These are phyloP conservation scores for Cercophora scortea DNA, from an alignment of 495 filamentous ascomycete species.

Conservation along the genomic window DNA sequence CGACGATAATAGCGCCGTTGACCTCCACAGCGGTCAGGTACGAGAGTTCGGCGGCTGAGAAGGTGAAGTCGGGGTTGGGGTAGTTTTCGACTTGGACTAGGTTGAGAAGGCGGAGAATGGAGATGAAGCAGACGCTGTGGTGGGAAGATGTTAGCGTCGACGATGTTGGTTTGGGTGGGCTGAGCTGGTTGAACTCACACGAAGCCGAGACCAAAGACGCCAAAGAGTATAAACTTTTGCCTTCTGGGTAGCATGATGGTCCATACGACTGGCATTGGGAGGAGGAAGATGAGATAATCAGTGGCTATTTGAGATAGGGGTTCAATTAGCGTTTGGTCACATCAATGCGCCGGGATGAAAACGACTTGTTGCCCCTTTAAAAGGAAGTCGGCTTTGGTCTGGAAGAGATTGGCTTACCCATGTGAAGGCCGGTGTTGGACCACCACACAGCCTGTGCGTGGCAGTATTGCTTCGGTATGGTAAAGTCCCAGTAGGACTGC, in stretches of 20 bases:
- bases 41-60: constrained; percentile 14
- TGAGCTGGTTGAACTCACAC: constrained; percentile 9
- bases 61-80: constrained; percentile 19
- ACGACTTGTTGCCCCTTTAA: neutral
- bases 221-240: constrained; percentile 26
- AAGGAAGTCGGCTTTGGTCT: neutral
- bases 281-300: constrained; percentile 28
- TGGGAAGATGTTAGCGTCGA: neutral
- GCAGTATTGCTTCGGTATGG: constrained; percentile 13
- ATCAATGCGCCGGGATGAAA: too few species aligned
- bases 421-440: constrained; percentile 27
- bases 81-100: constrained; percentile 15
- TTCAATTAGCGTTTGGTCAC: too few species aligned
- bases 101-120: constrained; percentile 22
- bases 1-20: constrained; percentile 35
- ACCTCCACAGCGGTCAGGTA: constrained; percentile 41
- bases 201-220: constrained; percentile 27
- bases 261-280: constrained; percentile 33
- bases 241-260: constrained; percentile 21
- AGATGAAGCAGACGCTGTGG: constrained; percentile 23
- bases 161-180: neutral
- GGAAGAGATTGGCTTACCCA: constrained; percentile 9
- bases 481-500: constrained; percentile 22
- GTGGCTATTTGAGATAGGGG: constrained; percentile 6
- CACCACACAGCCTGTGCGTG: constrained; percentile 22